These are phyloP conservation scores for Cajanus cajan DNA, from an alignment of 306 rosid genomes.

Conservation along the genomic window DNA sequence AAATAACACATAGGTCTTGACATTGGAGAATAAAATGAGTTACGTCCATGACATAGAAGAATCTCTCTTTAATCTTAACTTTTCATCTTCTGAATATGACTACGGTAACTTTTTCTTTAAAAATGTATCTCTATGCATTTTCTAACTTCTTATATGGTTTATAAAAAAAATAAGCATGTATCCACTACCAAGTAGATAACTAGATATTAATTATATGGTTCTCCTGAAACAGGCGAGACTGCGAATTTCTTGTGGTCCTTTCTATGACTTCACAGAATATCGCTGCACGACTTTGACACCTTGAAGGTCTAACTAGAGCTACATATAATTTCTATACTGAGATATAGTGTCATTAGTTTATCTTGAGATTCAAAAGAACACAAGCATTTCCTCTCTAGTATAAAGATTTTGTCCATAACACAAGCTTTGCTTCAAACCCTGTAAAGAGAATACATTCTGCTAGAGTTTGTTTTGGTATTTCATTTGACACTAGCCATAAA, in stretches of 20 bases:
- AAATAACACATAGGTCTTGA: too few species aligned
- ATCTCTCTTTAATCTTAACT: background rate
- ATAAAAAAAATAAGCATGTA: background rate
- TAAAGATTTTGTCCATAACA: background rate
- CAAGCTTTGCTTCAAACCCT: too few species aligned
- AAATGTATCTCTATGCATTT: background rate
- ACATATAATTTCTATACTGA: background rate
- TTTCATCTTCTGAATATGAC: background rate
- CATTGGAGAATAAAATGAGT: background rate
- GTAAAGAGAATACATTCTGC: too few species aligned
- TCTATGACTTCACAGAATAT: background rate
- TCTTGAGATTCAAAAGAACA: background rate
- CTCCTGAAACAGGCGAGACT: constrained; percentile 2
- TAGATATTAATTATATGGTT: constrained; percentile 19
- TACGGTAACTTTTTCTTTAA: background rate
- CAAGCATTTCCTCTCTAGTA: background rate
- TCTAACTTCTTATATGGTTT: background rate
- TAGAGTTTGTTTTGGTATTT: constrained; percentile 7
- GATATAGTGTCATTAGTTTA: background rate
- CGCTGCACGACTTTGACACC: background rate
- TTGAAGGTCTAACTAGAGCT: background rate
- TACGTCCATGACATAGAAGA: background rate
- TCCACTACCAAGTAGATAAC: constrained; percentile 3
- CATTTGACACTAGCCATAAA: constrained; percentile 35
- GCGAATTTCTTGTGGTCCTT: constrained; percentile 16